Evolutionary conservation across 164 flowering plant genomes (phyloP).

Genomic region (Berberis vulgaris): DNA sequence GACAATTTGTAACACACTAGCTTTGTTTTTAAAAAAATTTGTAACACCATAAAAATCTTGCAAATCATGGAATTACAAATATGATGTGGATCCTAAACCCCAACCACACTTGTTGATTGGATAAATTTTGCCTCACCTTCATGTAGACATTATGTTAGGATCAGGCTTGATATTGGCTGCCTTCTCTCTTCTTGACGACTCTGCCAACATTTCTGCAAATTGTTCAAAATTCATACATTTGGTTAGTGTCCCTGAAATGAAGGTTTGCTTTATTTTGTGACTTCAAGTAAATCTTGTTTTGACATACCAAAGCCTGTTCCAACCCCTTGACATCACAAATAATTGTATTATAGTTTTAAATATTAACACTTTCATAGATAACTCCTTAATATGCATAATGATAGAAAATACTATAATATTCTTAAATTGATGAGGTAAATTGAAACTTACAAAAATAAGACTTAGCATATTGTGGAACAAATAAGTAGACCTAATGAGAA

Average conservation of each 20-base stretch:
- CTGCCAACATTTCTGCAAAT: slow-evolving; percentile 53
- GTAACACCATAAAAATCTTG: no score
- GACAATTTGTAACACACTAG: no score
- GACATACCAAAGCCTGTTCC: slow-evolving; percentile 44
- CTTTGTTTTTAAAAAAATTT: no score
- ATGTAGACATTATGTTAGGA: slow-evolving; percentile 62
- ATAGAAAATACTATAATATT: no score
- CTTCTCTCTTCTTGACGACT: slow-evolving; percentile 60
- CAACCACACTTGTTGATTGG: not conserved
- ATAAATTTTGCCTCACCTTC: slow-evolving; percentile 37
- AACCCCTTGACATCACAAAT: slow-evolving; percentile 44
- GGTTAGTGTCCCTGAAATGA: not conserved
- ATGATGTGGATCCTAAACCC: not conserved
- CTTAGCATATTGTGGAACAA: no score
- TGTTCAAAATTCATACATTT: not conserved
- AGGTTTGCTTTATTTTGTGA: not conserved
- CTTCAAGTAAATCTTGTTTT: not conserved
- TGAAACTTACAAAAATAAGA: no score
- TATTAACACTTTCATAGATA: no score
- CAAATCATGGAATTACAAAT: not conserved
- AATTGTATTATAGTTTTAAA: no score
- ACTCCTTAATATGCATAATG: no score
- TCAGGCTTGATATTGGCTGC: slow-evolving; percentile 61
- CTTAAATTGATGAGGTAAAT: no score
- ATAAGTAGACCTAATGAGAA: no score